Percentiles rank a stretch among this genome's conserved stretches.
Evolutionary conservation across 495 filamentous ascomycete genomes (phyloP).

Genomic region (Penicillium verhagenii): DNA sequence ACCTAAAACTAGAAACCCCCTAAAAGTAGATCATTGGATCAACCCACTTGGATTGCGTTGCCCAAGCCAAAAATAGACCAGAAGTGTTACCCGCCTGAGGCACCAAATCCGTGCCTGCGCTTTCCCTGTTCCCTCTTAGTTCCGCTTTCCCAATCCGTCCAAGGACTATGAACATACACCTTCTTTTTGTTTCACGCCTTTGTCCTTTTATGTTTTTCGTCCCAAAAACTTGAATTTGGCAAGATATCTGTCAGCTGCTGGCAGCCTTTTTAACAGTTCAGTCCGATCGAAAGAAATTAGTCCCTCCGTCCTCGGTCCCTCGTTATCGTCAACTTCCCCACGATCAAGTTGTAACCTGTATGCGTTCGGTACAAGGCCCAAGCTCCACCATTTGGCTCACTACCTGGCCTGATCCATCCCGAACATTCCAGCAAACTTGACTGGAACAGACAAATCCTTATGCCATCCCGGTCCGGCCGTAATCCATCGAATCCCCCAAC

Average conservation of each 20-base stretch:
- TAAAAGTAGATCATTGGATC: neutral
- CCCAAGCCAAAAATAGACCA: slow-evolving; percentile 21
- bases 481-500: slow-evolving; percentile 33
- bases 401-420: slow-evolving; percentile 4
- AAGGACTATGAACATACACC: slow-evolving; percentile 23
- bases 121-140: slow-evolving; percentile 10
- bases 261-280: neutral
- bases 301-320: neutral
- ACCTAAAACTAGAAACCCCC: neutral
- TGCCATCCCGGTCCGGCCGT: slow-evolving; percentile 42
- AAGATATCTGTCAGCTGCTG: neutral
- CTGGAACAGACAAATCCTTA: slow-evolving; percentile 34
- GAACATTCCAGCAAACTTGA: neutral
- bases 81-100: slow-evolving; percentile 17
- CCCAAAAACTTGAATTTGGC: neutral
- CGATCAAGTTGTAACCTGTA: slow-evolving; percentile 16
- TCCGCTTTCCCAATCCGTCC: slow-evolving; percentile 30
- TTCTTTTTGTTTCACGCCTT: slow-evolving; percentile 2
- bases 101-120: neutral
- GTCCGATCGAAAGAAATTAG: neutral
- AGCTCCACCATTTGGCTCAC: slow-evolving; percentile 10
- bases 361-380: slow-evolving; percentile 14
- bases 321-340: slow-evolving; percentile 14
- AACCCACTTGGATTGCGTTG: neutral
- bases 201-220: slow-evolving; percentile 2